A percentile compares a stretch with the other conserved stretches of the same genome.
Conservation (phyloP, 176 grass and related monocot species). For the Avena insularis region DNA sequence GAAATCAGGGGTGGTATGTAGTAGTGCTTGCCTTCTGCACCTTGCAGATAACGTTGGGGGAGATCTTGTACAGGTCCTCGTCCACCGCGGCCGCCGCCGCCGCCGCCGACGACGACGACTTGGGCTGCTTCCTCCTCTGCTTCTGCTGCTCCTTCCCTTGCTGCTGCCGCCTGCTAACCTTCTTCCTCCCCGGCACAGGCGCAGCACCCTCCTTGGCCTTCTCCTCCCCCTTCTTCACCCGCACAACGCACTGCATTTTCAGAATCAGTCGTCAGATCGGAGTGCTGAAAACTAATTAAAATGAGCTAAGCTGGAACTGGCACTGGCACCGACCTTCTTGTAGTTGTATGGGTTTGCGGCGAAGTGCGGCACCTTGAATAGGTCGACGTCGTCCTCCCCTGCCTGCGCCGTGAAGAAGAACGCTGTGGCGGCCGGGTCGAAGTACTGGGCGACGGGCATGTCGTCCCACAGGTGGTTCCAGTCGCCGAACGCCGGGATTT, state of each 20-base stretch:
- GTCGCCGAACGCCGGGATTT: conserved; percentile 77
- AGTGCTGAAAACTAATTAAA: neutral
- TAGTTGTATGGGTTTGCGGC: conserved; percentile 56
- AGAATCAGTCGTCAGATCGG: neutral
- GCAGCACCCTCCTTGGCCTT: conserved; percentile 24
- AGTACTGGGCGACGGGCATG: conserved; percentile 77
- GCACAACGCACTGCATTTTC: conserved; percentile 49
- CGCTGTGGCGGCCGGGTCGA: conserved; percentile 53
- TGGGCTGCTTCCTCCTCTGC: conserved; percentile 67
- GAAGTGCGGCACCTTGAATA: conserved; percentile 81
- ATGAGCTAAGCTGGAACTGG: neutral
- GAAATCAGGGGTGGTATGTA: too few species aligned
- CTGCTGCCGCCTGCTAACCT: conserved; percentile 42
- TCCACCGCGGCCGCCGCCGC: conserved; percentile 41
- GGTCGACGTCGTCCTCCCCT: conserved; percentile 63
- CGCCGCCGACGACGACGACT: neutral
- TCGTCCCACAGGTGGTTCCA: conserved; percentile 79
- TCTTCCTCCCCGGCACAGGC: conserved; percentile 42
- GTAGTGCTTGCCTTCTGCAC: conserved; percentile 62
- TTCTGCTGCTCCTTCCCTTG: conserved; percentile 50
- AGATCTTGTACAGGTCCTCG: conserved; percentile 94
- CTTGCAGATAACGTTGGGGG: conserved; percentile 75
- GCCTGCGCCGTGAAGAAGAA: conserved; percentile 67
- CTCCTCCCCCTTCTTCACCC: conserved; percentile 57
- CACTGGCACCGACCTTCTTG: conserved; percentile 52